Percentiles rank a stretch among this genome's conserved stretches.
Evolutionary conservation across 2,329 filamentous ascomycete genomes (phyloP).

Genomic region (Hawksworthiomyces lignivorus): DNA sequence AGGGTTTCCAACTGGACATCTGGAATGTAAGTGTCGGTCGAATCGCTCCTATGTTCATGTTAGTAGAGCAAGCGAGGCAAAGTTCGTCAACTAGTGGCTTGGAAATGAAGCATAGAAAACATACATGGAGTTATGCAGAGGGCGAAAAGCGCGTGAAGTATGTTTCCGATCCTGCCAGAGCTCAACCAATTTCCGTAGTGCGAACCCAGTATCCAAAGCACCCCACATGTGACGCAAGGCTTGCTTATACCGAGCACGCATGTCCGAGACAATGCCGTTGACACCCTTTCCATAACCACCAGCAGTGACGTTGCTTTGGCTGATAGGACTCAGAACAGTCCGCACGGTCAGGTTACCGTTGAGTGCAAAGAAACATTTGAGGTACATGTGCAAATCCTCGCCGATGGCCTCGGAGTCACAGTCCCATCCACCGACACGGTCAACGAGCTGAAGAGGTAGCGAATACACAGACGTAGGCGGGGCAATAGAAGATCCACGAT

Average conservation of each 20-base stretch:
- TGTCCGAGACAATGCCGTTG: conserved; percentile 47
- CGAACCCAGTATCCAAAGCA: conserved; percentile 60
- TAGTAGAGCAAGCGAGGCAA: too few species aligned
- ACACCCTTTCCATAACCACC: conserved; percentile 46
- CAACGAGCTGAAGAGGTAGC: conserved; percentile 56
- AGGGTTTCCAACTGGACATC: conserved; percentile 29
- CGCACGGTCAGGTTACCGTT: conserved; percentile 60
- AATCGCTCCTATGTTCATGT: conserved; percentile 35
- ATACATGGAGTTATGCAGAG: conserved; percentile 43
- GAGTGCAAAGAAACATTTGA: conserved; percentile 69
- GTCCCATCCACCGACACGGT: conserved; percentile 66
- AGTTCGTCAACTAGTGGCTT: too few species aligned
- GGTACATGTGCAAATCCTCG: conserved; percentile 70
- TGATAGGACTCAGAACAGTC: conserved; percentile 60
- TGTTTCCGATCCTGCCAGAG: conserved; percentile 51
- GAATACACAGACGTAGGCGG: conserved; percentile 71
- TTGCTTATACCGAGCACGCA: conserved; percentile 62
- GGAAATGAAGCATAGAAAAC: conserved; percentile 12
- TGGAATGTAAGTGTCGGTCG: conserved; percentile 39
- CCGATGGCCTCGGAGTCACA: conserved; percentile 63
- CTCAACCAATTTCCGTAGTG: conserved; percentile 49
- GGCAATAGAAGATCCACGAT: conserved; percentile 54
- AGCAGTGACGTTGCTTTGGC: conserved; percentile 63
- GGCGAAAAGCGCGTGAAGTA: conserved; percentile 46
- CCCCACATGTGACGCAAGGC: conserved; percentile 72